Base-by-base conservation (phyloP, 2,329 filamentous ascomycete genomes). In the Ophiostoma sp. region DNA sequence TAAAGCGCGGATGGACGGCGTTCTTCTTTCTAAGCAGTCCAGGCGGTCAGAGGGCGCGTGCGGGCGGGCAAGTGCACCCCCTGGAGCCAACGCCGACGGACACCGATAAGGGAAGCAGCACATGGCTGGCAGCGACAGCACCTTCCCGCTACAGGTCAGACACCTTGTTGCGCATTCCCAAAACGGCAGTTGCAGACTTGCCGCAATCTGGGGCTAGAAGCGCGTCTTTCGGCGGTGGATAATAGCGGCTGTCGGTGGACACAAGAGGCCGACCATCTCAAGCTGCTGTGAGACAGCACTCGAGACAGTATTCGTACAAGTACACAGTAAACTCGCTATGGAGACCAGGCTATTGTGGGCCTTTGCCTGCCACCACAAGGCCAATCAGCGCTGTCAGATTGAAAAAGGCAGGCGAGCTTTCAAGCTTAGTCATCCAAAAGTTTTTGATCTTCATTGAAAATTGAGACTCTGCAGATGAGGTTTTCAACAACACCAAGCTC, bases 351-450 rank as follows among this genome's bases (percentile, higher is more conserved):
- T 66, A 45, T 15, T 28, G 22, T 7, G n/a, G 63, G 39, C 1
- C 22, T 22, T 17, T 19, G 28, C 57, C 15, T 8, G 57, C 28
- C 57, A 42, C n/a, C n/a, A 45, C n/a, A 66, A 4, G n/a, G 36
- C 72, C 72, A 73, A 74, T 74, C 73, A 72, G 52, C 39, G 42
- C 28, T 2, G 2, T 45, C 48, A 22, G 25, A 59, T 42, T 50
- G 33, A 22, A 45, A 59, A 45, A 48, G 22, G 36, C 25, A 42
- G 19, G 48, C 2, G 45, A 57, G 3, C 19, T 52, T 45, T 2
- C 5, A 7, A 63, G 12, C 15, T 74, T 71, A 74, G 70, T 74
- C 69, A 71, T 63, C 28, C 39, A 55, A 71, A 69, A 69, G 42
- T 48, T 63, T 57, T 68, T 33, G 36, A 45, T n/a, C 42, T 68